These are phyloP conservation scores for Wickerhamomyces silvicola DNA, from an alignment of 805 yeast genomes.

Conservation along the genomic window DNA sequence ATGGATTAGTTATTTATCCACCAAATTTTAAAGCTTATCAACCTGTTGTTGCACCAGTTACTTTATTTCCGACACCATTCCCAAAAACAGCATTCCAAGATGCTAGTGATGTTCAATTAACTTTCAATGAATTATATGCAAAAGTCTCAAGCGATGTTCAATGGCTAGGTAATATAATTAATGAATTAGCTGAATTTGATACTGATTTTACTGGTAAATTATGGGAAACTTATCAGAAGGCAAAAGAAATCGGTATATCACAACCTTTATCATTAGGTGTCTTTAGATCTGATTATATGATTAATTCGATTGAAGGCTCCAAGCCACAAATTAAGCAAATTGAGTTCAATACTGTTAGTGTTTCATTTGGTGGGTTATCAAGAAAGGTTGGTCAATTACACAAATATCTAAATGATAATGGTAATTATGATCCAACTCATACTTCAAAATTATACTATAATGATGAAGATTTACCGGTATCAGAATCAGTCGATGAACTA, in stretches of 20 bases:
- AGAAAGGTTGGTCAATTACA: slow-evolving; percentile 76
- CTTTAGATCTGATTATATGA: slow-evolving; percentile 86
- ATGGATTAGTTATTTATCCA: slow-evolving; percentile 82
- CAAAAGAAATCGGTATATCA: slow-evolving; percentile 40
- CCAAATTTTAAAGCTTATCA: slow-evolving; percentile 40
- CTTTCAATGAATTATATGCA: slow-evolving; percentile 71
- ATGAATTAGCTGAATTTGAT: slow-evolving; percentile 53
- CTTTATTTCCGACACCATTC: slow-evolving; percentile 86
- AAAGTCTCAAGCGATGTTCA: slow-evolving; percentile 48
- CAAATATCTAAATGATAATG: slow-evolving; percentile 51
- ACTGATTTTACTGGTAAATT: slow-evolving; percentile 77
- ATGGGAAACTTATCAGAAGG: slow-evolving; percentile 50
- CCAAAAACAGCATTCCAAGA: slow-evolving; percentile 59
- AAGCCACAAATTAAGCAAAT: slow-evolving; percentile 71
- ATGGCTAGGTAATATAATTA: slow-evolving; percentile 59
- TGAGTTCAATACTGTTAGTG: slow-evolving; percentile 93
- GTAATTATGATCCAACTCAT: slow-evolving; percentile 41
- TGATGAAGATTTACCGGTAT: slow-evolving; percentile 50
- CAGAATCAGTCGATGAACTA: slow-evolving; percentile 55
- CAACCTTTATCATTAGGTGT: slow-evolving; percentile 76
- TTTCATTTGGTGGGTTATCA: slow-evolving; percentile 89
- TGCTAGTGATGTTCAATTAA: slow-evolving; percentile 59
- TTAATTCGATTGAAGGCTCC: slow-evolving; percentile 39
- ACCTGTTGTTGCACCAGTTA: slow-evolving; percentile 72
- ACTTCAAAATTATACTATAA: slow-evolving; percentile 37